These are phyloP conservation scores for Leucaena leucocephala DNA, from an alignment of 306 rosid genomes.

Conservation along the genomic window DNA sequence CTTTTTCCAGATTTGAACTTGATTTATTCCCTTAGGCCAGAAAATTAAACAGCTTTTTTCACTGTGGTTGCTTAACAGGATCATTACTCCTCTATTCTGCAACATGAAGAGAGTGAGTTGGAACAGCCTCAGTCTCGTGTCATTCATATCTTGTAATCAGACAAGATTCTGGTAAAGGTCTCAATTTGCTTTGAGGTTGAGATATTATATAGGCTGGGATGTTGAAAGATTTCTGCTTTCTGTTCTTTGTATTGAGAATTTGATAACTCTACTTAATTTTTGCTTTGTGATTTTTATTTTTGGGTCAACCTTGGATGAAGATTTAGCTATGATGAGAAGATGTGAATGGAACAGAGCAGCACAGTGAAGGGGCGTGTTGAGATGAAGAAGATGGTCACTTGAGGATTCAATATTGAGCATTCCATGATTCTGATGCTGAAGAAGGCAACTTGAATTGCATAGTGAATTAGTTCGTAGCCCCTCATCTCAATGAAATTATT, in stretches of 20 bases:
- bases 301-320: constrained; percentile 12
- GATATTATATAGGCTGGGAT: neutral
- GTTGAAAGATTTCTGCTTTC: neutral
- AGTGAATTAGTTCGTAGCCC: neutral
- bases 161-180: neutral
- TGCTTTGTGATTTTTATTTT: neutral
- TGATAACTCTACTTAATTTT: neutral
- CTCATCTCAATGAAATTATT: neutral
- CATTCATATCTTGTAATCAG: constrained; percentile 44
- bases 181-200: neutral
- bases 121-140: constrained; percentile 50
- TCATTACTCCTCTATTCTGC: constrained; percentile 23
- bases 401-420: neutral
- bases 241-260: neutral
- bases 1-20: neutral
- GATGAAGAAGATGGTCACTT: neutral
- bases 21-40: constrained; percentile 2
- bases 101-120: constrained; percentile 47
- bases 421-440: neutral
- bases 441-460: neutral
- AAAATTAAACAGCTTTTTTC: neutral
- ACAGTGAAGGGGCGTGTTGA: neutral
- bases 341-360: too few species aligned
- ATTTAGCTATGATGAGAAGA: neutral
- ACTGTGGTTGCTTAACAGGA: constrained; percentile 27